A percentile compares a stretch with the other conserved stretches of the same genome.
These are phyloP conservation scores for Trypanosoma conorhini DNA, from an alignment of 208 protist genomes.

Conservation along the genomic window DNA sequence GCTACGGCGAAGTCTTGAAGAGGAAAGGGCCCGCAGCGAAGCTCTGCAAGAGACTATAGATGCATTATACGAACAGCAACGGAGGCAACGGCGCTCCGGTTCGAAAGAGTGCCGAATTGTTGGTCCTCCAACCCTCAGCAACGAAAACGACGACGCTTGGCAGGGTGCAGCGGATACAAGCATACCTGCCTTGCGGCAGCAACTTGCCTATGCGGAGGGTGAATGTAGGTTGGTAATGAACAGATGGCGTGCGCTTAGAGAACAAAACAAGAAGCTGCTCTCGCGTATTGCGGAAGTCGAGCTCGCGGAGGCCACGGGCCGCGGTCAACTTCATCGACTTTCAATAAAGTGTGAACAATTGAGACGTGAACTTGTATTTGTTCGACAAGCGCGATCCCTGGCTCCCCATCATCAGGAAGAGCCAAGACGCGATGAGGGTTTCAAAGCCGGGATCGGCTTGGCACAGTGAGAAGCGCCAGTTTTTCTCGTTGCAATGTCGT, in stretches of 20 bases:
- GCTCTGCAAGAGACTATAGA: conserved; percentile 27
- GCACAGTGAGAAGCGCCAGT: neutral
- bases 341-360: conserved; percentile 17
- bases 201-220: conserved; percentile 15
- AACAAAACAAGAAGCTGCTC: conserved; percentile 19
- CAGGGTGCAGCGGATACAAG: neutral
- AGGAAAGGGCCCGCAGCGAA: conserved; percentile 22
- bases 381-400: conserved; percentile 16
- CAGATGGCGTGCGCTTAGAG: conserved; percentile 16
- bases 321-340: conserved; percentile 5
- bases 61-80: conserved; percentile 23
- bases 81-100: conserved; percentile 4
- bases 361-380: conserved; percentile 14
- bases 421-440: neutral
- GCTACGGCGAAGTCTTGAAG: conserved; percentile 5
- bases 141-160: neutral
- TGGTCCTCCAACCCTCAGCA: conserved; percentile 3
- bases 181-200: conserved; percentile 4
- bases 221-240: conserved; percentile 19
- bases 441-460: neutral
- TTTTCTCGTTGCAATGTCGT: neutral
- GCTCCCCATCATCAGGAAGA: conserved; percentile 2
- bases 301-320: neutral
- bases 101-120: neutral
- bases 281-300: conserved; percentile 17